Percentiles rank a stretch among this genome's conserved stretches.
Conservation (phyloP, 495 filamentous ascomycete genomes). For the Tuber microsphaerosporum region DNA sequence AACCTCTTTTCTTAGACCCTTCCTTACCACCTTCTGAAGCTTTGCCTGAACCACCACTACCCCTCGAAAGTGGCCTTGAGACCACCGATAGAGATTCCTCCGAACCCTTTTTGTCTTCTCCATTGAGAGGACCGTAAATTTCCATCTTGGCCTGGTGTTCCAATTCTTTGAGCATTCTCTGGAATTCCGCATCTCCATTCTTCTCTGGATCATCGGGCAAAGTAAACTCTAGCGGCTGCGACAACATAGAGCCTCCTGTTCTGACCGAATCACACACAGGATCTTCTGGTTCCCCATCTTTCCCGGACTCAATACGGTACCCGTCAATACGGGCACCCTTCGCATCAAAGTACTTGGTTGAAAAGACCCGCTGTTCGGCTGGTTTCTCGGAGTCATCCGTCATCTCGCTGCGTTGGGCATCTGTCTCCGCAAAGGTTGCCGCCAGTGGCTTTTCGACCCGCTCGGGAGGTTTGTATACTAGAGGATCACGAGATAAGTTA, state of each 20-base stretch:
- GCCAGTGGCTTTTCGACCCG: constrained; percentile 34
- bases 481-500: constrained; percentile 5
- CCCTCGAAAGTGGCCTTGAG: background rate
- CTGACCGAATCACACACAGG: constrained; percentile 32
- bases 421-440: constrained; percentile 35
- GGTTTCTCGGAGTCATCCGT: constrained; percentile 1
- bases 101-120: background rate
- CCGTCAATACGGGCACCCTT: constrained; percentile 31
- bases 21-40: background rate
- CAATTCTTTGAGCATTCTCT: constrained; percentile 1
- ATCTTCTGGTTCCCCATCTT: constrained; percentile 29
- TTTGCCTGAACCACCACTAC: background rate
- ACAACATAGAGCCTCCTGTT: constrained; percentile 35
- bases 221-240: constrained; percentile 24
- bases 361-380: constrained; percentile 15
- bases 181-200: constrained; percentile 22
- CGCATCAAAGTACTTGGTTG: constrained; percentile 37
- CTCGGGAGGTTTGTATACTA: constrained; percentile 38
- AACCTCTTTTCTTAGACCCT: background rate
- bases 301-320: constrained; percentile 14
- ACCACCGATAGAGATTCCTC: background rate
- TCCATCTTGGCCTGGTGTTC: background rate
- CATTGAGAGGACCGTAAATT: background rate
- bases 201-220: constrained; percentile 21
- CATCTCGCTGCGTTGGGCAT: constrained; percentile 15